Evolutionary conservation across 1,284 basidiomycete species (phyloP).

Genomic region (Microbotryum scabiosae): DNA sequence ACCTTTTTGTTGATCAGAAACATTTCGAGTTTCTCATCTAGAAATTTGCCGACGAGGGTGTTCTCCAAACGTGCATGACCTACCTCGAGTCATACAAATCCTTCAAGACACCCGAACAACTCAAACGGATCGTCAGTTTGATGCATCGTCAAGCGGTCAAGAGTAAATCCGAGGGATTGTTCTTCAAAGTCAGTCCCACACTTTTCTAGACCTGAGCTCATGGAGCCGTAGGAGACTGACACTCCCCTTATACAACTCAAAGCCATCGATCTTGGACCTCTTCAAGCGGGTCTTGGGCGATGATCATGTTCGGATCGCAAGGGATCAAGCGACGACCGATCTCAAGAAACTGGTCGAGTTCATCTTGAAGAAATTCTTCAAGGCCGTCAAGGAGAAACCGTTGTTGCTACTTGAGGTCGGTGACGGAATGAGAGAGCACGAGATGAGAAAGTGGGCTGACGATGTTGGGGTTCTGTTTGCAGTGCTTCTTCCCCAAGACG

Average conservation of each 20-base stretch:
- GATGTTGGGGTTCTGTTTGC: neutral
- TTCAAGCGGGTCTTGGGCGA: slow-evolving; percentile 75
- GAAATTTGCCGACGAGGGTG: slow-evolving; percentile 77
- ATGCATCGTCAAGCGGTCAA: slow-evolving; percentile 81
- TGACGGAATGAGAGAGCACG: too few relatives aligned
- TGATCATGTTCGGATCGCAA: slow-evolving; percentile 58
- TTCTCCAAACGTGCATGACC: slow-evolving; percentile 67
- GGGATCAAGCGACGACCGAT: slow-evolving; percentile 69
- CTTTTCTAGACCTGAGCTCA: neutral
- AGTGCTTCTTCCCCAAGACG: slow-evolving; percentile 81
- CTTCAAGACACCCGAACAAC: slow-evolving; percentile 64
- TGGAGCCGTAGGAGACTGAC: neutral
- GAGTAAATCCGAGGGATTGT: slow-evolving; percentile 79
- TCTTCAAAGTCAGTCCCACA: slow-evolving; percentile 59
- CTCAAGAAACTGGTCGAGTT: slow-evolving; percentile 71
- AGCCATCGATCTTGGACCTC: slow-evolving; percentile 76
- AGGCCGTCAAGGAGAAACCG: slow-evolving; percentile 65
- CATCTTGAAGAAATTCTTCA: slow-evolving; percentile 84
- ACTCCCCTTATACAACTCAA: slow-evolving; percentile 3
- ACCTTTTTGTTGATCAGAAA: neutral
- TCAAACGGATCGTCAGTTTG: slow-evolving; percentile 75
- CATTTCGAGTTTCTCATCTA: slow-evolving; percentile 27
- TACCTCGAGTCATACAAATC: slow-evolving; percentile 68
- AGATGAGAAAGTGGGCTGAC: too few relatives aligned
- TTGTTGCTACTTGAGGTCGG: slow-evolving; percentile 72